Conservation (phyloP, 768 basidiomycete species). For the Leccinum fibrillosum region DNA sequence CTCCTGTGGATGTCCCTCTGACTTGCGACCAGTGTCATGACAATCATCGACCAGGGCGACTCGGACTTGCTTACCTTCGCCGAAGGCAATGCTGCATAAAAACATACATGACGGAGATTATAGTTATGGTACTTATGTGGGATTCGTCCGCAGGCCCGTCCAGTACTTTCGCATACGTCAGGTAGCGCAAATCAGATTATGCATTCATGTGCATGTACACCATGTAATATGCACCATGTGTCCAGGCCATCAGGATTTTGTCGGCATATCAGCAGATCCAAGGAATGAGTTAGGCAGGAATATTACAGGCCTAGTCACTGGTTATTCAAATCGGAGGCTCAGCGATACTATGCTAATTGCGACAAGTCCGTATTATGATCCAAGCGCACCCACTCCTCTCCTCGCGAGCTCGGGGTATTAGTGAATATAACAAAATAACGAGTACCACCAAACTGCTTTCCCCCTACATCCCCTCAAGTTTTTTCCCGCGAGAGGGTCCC, state of each 20-base stretch:
- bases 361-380: background rate
- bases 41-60: slow-evolving; percentile 93
- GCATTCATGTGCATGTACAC: background rate
- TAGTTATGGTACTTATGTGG: slow-evolving; percentile 5
- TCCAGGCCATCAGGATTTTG: background rate
- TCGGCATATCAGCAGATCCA: too few species aligned
- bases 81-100: slow-evolving; percentile 66
- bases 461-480: background rate
- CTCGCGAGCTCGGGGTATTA: background rate
- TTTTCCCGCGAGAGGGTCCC: slow-evolving; percentile 14
- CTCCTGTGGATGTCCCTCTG: background rate
- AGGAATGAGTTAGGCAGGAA: background rate
- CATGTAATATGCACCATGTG: background rate
- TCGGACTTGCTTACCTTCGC: slow-evolving; percentile 90
- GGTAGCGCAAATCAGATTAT: background rate
- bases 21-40: slow-evolving; percentile 77
- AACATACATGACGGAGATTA: background rate
- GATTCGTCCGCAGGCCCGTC: background rate
- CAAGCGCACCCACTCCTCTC: background rate
- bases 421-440: background rate
- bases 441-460: background rate
- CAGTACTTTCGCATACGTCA: background rate
- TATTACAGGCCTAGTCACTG: background rate
- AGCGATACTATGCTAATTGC: background rate
- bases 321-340: too few species aligned